These are phyloP conservation scores for Camelina hispida DNA, from an alignment of 345 rosid genomes.

Conservation along the genomic window DNA sequence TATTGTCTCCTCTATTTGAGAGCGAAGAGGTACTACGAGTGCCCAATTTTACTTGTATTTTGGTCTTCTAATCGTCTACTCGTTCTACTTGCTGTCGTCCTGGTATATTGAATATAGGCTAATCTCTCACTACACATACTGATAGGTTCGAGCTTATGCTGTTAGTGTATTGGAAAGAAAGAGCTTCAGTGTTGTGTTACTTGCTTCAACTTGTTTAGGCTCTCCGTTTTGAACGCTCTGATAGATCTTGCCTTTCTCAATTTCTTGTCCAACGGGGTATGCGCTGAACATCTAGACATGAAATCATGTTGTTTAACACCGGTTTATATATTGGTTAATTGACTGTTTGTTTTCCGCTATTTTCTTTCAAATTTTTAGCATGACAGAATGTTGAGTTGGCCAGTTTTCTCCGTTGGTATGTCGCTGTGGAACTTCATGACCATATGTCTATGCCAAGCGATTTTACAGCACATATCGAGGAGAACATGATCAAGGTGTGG, in stretches of 20 bases:
- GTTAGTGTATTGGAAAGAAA: constrained; percentile 94
- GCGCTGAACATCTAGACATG: constrained; percentile 40
- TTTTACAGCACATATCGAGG: constrained; percentile 79
- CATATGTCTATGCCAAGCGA: constrained; percentile 81
- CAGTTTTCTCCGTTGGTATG: constrained; percentile 97
- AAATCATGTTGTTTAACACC: constrained; percentile 17
- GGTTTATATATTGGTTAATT: constrained; percentile 17
- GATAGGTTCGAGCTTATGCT: constrained; percentile 98
- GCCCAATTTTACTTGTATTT: background rate
- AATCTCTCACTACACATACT: constrained; percentile 35
- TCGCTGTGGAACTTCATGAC: constrained; percentile 89
- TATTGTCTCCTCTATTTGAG: constrained; percentile 91
- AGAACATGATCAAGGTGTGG: constrained; percentile 75
- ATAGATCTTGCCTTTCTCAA: constrained; percentile 91
- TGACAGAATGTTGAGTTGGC: constrained; percentile 83
- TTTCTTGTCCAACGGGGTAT: constrained; percentile 93
- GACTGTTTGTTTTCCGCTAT: constrained; percentile 35
- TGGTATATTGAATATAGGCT: constrained; percentile 27
- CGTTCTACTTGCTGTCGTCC: constrained; percentile 14
- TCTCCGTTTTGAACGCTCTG: constrained; percentile 95
- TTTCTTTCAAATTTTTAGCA: constrained; percentile 61
- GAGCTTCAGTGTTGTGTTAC: constrained; percentile 98
- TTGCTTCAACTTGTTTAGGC: constrained; percentile 98
- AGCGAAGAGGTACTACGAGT: constrained; percentile 80
- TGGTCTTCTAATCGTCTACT: constrained; percentile 5